phyloP scores from a whole-genome alignment of 495 filamentous ascomycete genomes.

The Hypoxylon crocopeplum region DNA sequence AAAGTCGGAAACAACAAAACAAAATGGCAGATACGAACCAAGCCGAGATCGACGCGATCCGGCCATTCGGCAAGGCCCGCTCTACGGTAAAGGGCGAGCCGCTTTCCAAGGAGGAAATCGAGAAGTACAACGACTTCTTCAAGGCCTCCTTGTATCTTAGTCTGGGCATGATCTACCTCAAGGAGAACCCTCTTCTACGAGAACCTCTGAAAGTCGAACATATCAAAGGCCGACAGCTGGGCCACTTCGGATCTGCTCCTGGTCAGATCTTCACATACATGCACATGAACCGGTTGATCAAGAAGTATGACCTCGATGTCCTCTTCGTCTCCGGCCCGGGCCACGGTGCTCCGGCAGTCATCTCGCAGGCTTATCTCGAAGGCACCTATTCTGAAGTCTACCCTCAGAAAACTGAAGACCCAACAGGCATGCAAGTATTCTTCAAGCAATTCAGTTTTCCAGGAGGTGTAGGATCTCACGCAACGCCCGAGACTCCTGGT shows the following conservation, averaged over 20 bases:
- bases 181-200: slow-evolving; percentile 68
- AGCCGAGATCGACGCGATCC: slow-evolving; percentile 59
- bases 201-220: slow-evolving; percentile 68
- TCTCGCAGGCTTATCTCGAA: slow-evolving; percentile 76
- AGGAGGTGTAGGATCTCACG: slow-evolving; percentile 74
- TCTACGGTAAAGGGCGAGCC: slow-evolving; percentile 66
- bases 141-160: slow-evolving; percentile 74
- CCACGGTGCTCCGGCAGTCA: slow-evolving; percentile 72
- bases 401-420: slow-evolving; percentile 68
- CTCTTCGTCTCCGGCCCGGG: slow-evolving; percentile 76
- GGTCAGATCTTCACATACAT: slow-evolving; percentile 79
- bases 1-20: slow-evolving; percentile 1
- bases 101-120: slow-evolving; percentile 66
- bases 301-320: slow-evolving; percentile 73
- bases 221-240: slow-evolving; percentile 72
- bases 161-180: slow-evolving; percentile 77
- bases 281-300: slow-evolving; percentile 79
- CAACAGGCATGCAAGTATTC: slow-evolving; percentile 69
- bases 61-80: slow-evolving; percentile 67
- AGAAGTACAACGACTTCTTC: slow-evolving; percentile 72
- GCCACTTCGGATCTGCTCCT: slow-evolving; percentile 77
- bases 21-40: slow-evolving; percentile 46
- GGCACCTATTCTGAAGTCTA: slow-evolving; percentile 77
- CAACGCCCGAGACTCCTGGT: slow-evolving; percentile 76
- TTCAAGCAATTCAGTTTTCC: slow-evolving; percentile 83